phyloP scores from a whole-genome alignment of 805 yeast species.

The Phaffomyces antillensis region DNA sequence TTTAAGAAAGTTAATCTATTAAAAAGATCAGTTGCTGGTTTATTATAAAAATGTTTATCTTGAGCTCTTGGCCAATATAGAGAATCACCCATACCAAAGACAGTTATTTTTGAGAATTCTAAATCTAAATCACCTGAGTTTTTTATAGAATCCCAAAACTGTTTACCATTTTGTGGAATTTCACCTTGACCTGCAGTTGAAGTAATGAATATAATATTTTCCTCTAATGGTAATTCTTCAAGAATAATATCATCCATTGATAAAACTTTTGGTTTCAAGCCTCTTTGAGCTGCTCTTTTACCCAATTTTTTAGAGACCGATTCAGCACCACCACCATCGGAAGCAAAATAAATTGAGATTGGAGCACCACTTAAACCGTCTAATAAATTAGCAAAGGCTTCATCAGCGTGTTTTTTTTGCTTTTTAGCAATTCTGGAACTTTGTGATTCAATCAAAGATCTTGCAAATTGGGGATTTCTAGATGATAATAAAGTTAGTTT shows the following conservation, averaged over 20 bases:
- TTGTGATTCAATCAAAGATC: conserved; percentile 58
- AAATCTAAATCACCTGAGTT: conserved; percentile 65
- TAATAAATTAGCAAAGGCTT: conserved; percentile 66
- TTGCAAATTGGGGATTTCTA: conserved; percentile 66
- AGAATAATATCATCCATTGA: conserved; percentile 58
- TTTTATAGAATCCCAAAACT: conserved; percentile 68
- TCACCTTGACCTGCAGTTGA: conserved; percentile 97
- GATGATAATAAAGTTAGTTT: conserved; percentile 69
- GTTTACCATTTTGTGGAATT: conserved; percentile 69
- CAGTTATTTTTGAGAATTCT: conserved; percentile 55
- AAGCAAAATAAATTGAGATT: conserved; percentile 70
- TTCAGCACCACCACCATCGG: conserved; percentile 88
- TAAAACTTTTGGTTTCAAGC: conserved; percentile 41
- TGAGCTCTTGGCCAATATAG: conserved; percentile 97
- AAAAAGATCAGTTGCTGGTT: conserved; percentile 73
- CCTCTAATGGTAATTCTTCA: conserved; percentile 45
- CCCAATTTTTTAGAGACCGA: conserved; percentile 68
- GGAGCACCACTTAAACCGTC: conserved; percentile 90
- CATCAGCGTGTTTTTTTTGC: conserved; percentile 64
- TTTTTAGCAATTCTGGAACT: conserved; percentile 52
- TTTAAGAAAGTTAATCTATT: conserved; percentile 63
- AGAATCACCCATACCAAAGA: conserved; percentile 91
- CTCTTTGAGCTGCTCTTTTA: conserved; percentile 47
- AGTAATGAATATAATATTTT: conserved; percentile 51
- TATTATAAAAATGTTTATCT: conserved; percentile 89